Percentiles rank a stretch among this genome's conserved stretches.
Evolutionary conservation across 495 filamentous ascomycete genomes (phyloP).

Genomic region (Xylona heveae): DNA sequence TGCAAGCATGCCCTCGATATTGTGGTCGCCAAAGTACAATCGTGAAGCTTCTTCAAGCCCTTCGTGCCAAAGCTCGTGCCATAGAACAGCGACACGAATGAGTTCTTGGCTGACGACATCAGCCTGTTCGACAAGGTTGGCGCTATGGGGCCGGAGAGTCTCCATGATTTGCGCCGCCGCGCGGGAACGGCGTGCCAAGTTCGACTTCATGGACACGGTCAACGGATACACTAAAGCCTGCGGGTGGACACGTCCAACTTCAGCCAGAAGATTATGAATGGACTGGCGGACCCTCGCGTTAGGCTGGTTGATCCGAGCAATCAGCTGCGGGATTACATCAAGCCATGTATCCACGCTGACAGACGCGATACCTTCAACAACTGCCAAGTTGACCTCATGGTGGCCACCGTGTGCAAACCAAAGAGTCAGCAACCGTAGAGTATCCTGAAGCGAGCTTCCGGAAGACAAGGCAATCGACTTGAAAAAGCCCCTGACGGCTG

Average conservation of each 20-base stretch:
- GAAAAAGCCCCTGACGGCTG: conserved; percentile 86
- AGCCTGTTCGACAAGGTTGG: conserved; percentile 85
- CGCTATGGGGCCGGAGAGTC: conserved; percentile 86
- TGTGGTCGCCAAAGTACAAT: conserved; percentile 78
- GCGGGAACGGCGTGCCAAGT: conserved; percentile 52
- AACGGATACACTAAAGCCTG: conserved; percentile 99
- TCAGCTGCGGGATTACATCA: conserved; percentile 90
- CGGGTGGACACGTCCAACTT: conserved; percentile 83
- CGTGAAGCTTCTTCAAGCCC: conserved; percentile 94
- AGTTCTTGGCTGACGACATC: conserved; percentile 86
- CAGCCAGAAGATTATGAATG: conserved; percentile 74
- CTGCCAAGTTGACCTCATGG: conserved; percentile 62
- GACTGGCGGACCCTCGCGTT: conserved; percentile 66
- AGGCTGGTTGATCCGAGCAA: conserved; percentile 91
- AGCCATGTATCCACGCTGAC: conserved; percentile 97
- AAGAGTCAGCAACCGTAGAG: conserved; percentile 71
- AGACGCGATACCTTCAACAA: conserved; percentile 72
- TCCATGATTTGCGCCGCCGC: conserved; percentile 90
- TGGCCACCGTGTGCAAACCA: conserved; percentile 92
- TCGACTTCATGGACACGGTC: conserved; percentile 95
- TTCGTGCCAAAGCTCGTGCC: conserved; percentile 99
- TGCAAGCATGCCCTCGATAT: conserved; percentile 92
- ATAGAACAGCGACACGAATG: conserved; percentile 87
- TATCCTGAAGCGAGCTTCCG: conserved; percentile 87
- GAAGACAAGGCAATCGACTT: conserved; percentile 81